Evolutionary conservation across 1,284 basidiomycete genomes (phyloP).

Genomic region (Hymenochaete sp.): DNA sequence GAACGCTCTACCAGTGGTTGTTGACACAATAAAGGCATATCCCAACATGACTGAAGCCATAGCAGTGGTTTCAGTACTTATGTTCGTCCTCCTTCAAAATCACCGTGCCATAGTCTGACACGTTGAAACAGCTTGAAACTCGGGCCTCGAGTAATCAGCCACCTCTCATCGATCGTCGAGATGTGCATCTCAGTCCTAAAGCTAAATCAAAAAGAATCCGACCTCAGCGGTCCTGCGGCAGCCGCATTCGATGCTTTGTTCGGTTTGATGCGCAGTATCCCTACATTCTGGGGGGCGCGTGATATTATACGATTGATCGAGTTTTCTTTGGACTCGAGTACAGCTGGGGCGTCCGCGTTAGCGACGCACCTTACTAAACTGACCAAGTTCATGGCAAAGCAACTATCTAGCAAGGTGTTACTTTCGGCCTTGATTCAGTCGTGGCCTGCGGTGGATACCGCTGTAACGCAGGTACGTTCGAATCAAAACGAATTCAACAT

Average conservation of each 20-base stretch:
- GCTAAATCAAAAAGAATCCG: neutral
- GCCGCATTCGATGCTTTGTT: conserved; percentile 45
- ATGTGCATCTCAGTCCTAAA: conserved; percentile 45
- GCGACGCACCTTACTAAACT: conserved; percentile 30
- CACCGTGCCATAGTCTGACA: conserved; percentile 9
- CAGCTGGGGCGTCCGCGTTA: conserved; percentile 24
- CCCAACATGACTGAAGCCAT: conserved; percentile 36
- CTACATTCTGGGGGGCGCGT: conserved; percentile 60
- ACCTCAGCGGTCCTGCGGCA: conserved; percentile 19
- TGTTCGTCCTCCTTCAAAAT: conserved; percentile 34
- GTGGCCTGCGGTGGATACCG: conserved; percentile 36
- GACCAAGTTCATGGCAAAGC: conserved; percentile 58
- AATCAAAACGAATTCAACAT: conserved; percentile 18
- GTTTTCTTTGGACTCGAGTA: conserved; percentile 43
- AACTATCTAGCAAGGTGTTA: conserved; percentile 56
- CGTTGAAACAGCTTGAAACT: conserved; percentile 49
- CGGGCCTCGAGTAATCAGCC: conserved; percentile 81
- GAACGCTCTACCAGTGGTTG: conserved; percentile 47
- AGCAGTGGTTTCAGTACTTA: conserved; percentile 48
- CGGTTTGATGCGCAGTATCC: conserved; percentile 50
- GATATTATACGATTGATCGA: conserved; percentile 51
- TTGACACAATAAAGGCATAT: conserved; percentile 39
- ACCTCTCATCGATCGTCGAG: conserved; percentile 65
- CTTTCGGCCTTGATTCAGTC: conserved; percentile 53
- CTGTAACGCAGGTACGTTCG: conserved; percentile 3